A percentile compares a stretch with the other conserved stretches of the same genome.
These are phyloP conservation scores for Sporothrix humicola DNA, from an alignment of 2,329 filamentous ascomycete genomes.

Conservation along the genomic window DNA sequence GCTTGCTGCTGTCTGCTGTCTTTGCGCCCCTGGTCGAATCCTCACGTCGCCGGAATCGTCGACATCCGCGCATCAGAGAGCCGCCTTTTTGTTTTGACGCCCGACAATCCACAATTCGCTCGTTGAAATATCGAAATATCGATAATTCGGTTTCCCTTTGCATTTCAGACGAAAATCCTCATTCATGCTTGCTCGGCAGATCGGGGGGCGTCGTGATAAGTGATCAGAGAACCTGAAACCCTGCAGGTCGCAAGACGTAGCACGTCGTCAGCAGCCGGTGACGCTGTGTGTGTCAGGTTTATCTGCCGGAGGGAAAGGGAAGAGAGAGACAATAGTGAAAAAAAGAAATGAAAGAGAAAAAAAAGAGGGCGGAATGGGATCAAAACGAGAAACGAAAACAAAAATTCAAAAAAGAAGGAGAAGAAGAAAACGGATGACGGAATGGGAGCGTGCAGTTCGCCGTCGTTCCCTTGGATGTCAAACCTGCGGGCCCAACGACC, in stretches of 20 bases:
- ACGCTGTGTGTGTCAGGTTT: slow-evolving; percentile 32
- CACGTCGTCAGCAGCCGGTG: slow-evolving; percentile 30
- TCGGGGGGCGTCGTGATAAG: not conserved
- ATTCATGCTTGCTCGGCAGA: slow-evolving; percentile 30
- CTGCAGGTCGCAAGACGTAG: slow-evolving; percentile 28
- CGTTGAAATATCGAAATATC: not conserved
- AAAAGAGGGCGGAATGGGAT: too few species aligned
- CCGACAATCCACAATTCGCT: not conserved
- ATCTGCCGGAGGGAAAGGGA: not conserved
- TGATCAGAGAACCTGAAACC: slow-evolving; percentile 32
- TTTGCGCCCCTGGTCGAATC: slow-evolving; percentile 6
- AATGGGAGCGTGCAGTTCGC: not conserved
- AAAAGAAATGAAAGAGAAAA: not conserved
- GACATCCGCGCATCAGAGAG: not conserved
- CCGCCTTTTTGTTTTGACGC: not conserved
- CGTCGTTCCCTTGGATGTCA: not conserved
- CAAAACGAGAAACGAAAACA: not conserved
- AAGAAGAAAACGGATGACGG: too few species aligned
- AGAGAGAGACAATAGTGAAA: not conserved
- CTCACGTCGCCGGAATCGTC: not conserved
- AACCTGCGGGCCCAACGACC: not conserved
- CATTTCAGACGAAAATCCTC: slow-evolving; percentile 32
- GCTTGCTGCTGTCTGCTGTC: not conserved
- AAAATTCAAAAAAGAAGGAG: not conserved
- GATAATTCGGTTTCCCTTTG: not conserved